Conservation (phyloP, 2,329 filamentous ascomycete species). For the Pseudogymnoascus sp. region DNA sequence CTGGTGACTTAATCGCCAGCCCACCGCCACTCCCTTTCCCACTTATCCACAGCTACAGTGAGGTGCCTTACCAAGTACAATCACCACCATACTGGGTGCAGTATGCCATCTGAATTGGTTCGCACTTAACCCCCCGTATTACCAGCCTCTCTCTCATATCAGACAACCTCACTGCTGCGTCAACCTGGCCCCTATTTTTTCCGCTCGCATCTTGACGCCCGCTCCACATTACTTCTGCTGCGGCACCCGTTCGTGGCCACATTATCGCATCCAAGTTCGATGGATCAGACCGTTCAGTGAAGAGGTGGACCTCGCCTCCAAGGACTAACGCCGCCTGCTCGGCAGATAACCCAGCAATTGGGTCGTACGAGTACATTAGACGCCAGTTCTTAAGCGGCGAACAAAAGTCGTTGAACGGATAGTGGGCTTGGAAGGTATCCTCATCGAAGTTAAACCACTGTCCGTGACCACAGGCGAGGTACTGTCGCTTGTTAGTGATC, state of each 20-base stretch:
- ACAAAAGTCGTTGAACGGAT: constrained; percentile 77
- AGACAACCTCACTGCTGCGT: constrained; percentile 60
- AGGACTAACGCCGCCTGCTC: constrained; percentile 60
- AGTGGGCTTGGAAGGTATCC: constrained; percentile 46
- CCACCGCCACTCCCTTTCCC: neutral
- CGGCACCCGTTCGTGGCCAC: constrained; percentile 70
- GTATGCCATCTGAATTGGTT: constrained; percentile 64
- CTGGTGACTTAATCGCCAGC: neutral
- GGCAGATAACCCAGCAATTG: constrained; percentile 53
- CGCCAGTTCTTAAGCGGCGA: constrained; percentile 74
- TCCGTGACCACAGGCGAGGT: constrained; percentile 76
- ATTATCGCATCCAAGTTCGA: constrained; percentile 67
- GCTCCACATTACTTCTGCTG: constrained; percentile 74
- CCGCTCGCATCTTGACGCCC: constrained; percentile 59
- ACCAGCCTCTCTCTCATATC: constrained; percentile 74
- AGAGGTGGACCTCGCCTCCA: constrained; percentile 75
- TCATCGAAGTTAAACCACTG: constrained; percentile 68
- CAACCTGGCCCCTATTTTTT: constrained; percentile 62
- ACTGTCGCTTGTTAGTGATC: constrained; percentile 39
- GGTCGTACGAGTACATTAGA: constrained; percentile 73
- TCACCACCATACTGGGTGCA: constrained; percentile 50
- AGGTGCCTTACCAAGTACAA: neutral
- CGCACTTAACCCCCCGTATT: constrained; percentile 55
- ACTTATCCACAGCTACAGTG: neutral
- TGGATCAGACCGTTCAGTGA: constrained; percentile 73